Conservation (phyloP, 441 rosid species). For the Capsella rubella region DNA sequence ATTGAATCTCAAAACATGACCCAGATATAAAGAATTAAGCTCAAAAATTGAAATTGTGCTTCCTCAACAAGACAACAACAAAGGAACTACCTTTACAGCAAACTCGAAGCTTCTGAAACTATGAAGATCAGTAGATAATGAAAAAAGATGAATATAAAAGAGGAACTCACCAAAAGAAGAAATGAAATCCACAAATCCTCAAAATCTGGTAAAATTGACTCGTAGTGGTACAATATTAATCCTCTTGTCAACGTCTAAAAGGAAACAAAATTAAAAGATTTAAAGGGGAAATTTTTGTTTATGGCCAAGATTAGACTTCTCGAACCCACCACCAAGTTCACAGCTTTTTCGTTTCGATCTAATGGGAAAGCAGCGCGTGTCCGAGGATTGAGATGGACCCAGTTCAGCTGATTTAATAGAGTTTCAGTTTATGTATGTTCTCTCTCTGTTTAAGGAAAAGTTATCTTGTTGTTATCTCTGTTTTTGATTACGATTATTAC, state of each 20-base stretch:
- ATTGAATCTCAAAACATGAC: not conserved
- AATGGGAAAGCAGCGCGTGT: constrained; percentile 40
- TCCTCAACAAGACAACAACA: constrained; percentile 7
- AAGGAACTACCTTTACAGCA: constrained; percentile 30
- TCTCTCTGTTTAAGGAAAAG: not conserved
- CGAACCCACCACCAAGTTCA: constrained; percentile 37
- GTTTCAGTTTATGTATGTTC: not conserved
- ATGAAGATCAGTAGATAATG: constrained; percentile 31
- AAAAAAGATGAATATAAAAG: not conserved
- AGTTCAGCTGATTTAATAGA: constrained; percentile 9
- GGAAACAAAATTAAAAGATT: constrained; percentile 1
- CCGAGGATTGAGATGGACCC: constrained; percentile 41
- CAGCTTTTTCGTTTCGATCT: constrained; percentile 26
- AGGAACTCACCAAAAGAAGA: constrained; percentile 31
- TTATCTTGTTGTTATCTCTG: constrained; percentile 2
- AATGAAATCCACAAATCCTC: constrained; percentile 30
- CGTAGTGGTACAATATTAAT: constrained; percentile 37
- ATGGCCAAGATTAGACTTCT: constrained; percentile 34
- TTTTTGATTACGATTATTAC: not conserved
- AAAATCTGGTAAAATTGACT: constrained; percentile 25
- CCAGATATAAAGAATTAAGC: not conserved
- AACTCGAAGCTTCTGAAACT: constrained; percentile 27
- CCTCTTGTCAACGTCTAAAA: constrained; percentile 37
- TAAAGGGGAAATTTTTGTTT: not conserved
- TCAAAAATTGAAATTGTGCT: constrained; percentile 3